Percentiles rank a stretch among this genome's conserved stretches.
Conservation (phyloP, 768 basidiomycete genomes). For the Podaxis sp. region DNA sequence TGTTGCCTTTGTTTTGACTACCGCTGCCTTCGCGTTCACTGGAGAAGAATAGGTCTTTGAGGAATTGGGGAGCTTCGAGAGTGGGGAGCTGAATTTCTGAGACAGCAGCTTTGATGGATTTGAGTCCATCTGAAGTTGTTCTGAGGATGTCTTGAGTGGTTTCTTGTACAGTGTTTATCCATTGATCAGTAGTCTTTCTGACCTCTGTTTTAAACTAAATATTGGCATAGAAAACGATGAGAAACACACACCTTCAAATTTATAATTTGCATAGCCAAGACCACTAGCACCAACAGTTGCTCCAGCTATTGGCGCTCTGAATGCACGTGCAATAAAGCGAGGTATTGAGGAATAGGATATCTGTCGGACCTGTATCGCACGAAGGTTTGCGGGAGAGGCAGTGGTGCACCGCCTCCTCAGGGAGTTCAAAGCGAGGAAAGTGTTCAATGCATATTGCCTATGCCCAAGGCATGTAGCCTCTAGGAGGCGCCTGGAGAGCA, state of each 20-base stretch:
- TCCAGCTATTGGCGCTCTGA: slow-evolving; percentile 85
- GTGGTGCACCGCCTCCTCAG: slow-evolving; percentile 50
- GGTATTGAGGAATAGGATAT: slow-evolving; percentile 89
- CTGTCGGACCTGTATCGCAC: slow-evolving; percentile 72
- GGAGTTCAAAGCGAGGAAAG: slow-evolving; percentile 53
- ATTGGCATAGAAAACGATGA: neutral
- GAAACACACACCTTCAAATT: slow-evolving; percentile 77
- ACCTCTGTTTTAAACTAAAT: slow-evolving; percentile 52
- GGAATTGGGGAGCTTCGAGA: slow-evolving; percentile 61
- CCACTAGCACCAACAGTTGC: slow-evolving; percentile 90
- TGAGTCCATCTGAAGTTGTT: slow-evolving; percentile 69
- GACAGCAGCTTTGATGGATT: slow-evolving; percentile 56
- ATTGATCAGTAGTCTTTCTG: slow-evolving; percentile 63
- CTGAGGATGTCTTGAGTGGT: slow-evolving; percentile 70
- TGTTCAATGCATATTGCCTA: slow-evolving; percentile 50
- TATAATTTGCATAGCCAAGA: slow-evolving; percentile 93
- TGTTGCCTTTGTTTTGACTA: slow-evolving; percentile 31
- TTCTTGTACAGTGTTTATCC: slow-evolving; percentile 66
- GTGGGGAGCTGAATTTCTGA: slow-evolving; percentile 58
- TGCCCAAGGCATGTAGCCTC: slow-evolving; percentile 42
- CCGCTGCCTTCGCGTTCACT: slow-evolving; percentile 29
- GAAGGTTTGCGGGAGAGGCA: slow-evolving; percentile 41
- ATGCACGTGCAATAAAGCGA: slow-evolving; percentile 83
- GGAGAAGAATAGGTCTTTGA: slow-evolving; percentile 60
- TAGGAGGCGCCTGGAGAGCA: slow-evolving; percentile 32